Base-by-base conservation (phyloP, 2,329 filamentous ascomycete species). In the Trichoderma guizhouense region DNA sequence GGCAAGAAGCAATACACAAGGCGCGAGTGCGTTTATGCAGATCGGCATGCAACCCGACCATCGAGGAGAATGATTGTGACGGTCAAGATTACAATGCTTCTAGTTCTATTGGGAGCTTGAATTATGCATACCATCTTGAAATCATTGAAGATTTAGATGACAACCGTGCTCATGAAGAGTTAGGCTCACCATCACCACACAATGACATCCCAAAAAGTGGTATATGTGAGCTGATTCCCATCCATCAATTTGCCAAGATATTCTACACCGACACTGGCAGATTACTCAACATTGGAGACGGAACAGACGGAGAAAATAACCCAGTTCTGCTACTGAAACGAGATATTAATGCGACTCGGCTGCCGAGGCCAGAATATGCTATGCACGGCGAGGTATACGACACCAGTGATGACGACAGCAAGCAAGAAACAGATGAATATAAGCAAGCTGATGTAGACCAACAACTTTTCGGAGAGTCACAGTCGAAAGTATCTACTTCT, bases 1-100 rank as follows among this genome's bases (percentile, higher is more conserved):
- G 96, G 96, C 96, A 98, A 79, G 95, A 99, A 79, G 94, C 97
- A 53, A 91, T 98, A 73, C 95, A 98, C 83, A 99, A 98, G 80
- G 93, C 94, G 21, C 89, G 91, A 51, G 90, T 98, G 14, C 93
- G 94, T 72, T 85, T 99, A 12, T 87, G 92, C 76, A 88, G 95
- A 62, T 88, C 93, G 0, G 76, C 92, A 90, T 24, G 18, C 34
- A 63, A 15, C 15, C 24, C 47, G 7, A 66, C n/a, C 26, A 68
- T 57, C 2, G 58, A 74, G 26, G 51, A 24, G 6, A 14, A 2
- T 7, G 9, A 11, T 8, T 51, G 28, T 8, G 43, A 36, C 7
- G 39, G 47, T 4, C 28, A 36, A 7, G 21, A 51, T 11, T 6
- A 36, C n/a, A 15, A 57, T 18, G 18, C 32, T 14, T 12, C 36